Conservation (phyloP, 2,329 filamentous ascomycete species). For the Plenodomus tracheiphilus region DNA sequence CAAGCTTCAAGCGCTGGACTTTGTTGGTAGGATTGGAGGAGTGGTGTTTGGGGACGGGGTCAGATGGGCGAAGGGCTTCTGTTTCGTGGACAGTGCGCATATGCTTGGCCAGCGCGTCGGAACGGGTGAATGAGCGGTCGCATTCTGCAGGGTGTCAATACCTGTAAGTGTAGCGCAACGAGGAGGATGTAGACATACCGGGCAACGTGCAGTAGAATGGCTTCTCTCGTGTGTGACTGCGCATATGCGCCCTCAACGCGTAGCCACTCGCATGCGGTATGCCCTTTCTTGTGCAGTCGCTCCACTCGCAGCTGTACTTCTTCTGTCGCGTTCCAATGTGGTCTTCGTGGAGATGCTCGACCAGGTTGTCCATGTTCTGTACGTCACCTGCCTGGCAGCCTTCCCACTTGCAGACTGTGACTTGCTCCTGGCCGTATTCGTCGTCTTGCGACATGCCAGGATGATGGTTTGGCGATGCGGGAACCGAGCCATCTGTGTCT, state of each 20-base stretch:
- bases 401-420: conserved; percentile 55
- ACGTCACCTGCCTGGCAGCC: conserved; percentile 54
- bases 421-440: conserved; percentile 48
- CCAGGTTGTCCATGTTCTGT: conserved; percentile 56
- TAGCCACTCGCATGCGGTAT: conserved; percentile 94
- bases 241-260: conserved; percentile 94
- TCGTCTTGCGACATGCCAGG: conserved; percentile 48
- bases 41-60: conserved; percentile 71
- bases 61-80: conserved; percentile 78
- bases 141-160: conserved; percentile 66
- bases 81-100: conserved; percentile 99
- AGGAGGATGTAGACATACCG: conserved; percentile 60
- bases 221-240: conserved; percentile 96
- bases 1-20: conserved; percentile 50
- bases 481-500: conserved; percentile 81
- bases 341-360: conserved; percentile 71
- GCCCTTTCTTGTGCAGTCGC: conserved; percentile 83
- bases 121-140: conserved; percentile 93
- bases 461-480: conserved; percentile 53
- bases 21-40: conserved; percentile 51
- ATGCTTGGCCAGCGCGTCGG: conserved; percentile 94
- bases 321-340: conserved; percentile 93
- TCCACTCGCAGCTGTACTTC: conserved; percentile 99
- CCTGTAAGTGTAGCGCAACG: not conserved
- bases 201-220: conserved; percentile 96